Conservation (phyloP, 2,329 filamentous ascomycete genomes). For the Lasiodiplodia sp. region DNA sequence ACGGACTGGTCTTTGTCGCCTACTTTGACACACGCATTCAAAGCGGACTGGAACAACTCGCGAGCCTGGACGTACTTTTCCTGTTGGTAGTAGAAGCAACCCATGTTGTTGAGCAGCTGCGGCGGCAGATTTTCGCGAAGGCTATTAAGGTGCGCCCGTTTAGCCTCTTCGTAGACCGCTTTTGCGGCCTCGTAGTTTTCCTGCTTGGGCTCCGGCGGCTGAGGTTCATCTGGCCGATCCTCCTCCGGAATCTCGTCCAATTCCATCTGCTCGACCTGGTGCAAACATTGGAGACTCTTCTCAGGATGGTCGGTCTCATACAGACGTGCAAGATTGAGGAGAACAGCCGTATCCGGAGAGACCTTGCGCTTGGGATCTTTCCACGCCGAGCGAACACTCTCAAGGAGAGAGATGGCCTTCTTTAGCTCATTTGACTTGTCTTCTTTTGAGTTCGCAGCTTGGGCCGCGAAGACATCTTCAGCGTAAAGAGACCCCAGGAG, state of each 20-base stretch:
- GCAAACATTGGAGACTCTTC: slow-evolving; percentile 88
- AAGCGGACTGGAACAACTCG: slow-evolving; percentile 88
- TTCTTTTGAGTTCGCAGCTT: slow-evolving; percentile 76
- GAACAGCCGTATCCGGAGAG: slow-evolving; percentile 80
- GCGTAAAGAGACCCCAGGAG: slow-evolving; percentile 90
- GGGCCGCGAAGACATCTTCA: slow-evolving; percentile 87
- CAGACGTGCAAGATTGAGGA: slow-evolving; percentile 88
- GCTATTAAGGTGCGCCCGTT: slow-evolving; percentile 61
- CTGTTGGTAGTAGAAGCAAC: slow-evolving; percentile 89
- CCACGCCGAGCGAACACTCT: slow-evolving; percentile 86
- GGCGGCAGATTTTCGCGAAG: slow-evolving; percentile 84
- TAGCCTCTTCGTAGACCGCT: slow-evolving; percentile 35
- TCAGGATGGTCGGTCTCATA: slow-evolving; percentile 88
- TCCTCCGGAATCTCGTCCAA: slow-evolving; percentile 77
- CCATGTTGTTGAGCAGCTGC: slow-evolving; percentile 95
- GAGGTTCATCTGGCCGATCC: slow-evolving; percentile 52
- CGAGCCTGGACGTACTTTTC: slow-evolving; percentile 82
- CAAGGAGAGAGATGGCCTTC: slow-evolving; percentile 85
- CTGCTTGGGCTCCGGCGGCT: slow-evolving; percentile 53
- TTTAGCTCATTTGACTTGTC: slow-evolving; percentile 86
- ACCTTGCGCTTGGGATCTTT: slow-evolving; percentile 90
- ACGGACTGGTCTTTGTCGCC: slow-evolving; percentile 75
- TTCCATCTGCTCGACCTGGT: slow-evolving; percentile 91
- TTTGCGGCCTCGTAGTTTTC: slow-evolving; percentile 44
- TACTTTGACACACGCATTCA: slow-evolving; percentile 85